phyloP scores from a whole-genome alignment of 176 grass and related monocot genomes.

The Zea mays region Zm-B73-REFERENCE-NAM-5.0 NC_050097.1:18767001-18767500 shows the following conservation, averaged over 20 bases:
- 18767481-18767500: background rate
- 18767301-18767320: no score
- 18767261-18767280: no score
- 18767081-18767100: slow-evolving; percentile 52
- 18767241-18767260: no score
- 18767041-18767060: slow-evolving; percentile 58
- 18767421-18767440: background rate
- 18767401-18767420: background rate
- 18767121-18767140: slow-evolving; percentile 88
- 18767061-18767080: slow-evolving; percentile 81
- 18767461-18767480: background rate
- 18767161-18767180: background rate
- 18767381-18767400: background rate
- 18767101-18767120: slow-evolving; percentile 64
- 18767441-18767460: background rate
- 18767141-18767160: slow-evolving; percentile 60
- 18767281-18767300: no score
- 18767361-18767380: background rate
- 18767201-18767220: background rate
- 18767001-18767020: slow-evolving; percentile 9
- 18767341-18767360: no score
- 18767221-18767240: no score
- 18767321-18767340: no score
- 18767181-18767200: background rate
- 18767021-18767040: slow-evolving; percentile 72